Conservation (phyloP, 1,139 yeast genomes). For the Diutina scorzettiae region DNA sequence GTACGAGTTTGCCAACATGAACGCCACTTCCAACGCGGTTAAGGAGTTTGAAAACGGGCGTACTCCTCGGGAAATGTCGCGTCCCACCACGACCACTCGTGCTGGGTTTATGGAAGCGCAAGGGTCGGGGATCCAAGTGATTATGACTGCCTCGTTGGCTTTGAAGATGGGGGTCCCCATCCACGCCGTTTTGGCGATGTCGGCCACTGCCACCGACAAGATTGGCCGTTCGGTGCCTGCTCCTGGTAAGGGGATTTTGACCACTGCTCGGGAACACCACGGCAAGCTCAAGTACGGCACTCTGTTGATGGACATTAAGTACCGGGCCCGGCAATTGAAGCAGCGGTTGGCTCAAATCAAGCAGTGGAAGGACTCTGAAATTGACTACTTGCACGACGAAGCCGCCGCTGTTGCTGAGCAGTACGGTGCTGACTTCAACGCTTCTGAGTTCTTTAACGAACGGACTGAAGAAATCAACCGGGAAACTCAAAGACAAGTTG, state of each 20-base stretch:
- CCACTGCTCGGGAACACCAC: constrained; percentile 92
- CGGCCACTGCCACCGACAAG: constrained; percentile 96
- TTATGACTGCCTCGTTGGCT: constrained; percentile 93
- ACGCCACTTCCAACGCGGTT: constrained; percentile 85
- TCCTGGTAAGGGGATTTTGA: constrained; percentile 98
- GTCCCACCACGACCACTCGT: constrained; percentile 95
- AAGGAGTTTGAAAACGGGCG: constrained; percentile 92
- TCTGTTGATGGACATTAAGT: constrained; percentile 76
- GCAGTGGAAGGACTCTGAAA: constrained; percentile 77
- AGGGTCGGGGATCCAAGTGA: constrained; percentile 96
- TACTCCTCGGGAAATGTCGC: constrained; percentile 96
- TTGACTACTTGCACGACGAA: constrained; percentile 38
- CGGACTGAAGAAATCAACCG: constrained; percentile 79
- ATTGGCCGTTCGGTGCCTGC: constrained; percentile 99
- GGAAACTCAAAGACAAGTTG: constrained; percentile 77
- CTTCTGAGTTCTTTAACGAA: constrained; percentile 52
- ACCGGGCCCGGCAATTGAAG: constrained; percentile 86
- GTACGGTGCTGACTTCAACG: constrained; percentile 43
- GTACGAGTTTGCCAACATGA: constrained; percentile 96
- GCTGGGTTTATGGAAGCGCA: constrained; percentile 99
- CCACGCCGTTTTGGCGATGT: constrained; percentile 85
- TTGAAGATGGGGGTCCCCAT: constrained; percentile 98
- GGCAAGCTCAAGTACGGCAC: constrained; percentile 73
- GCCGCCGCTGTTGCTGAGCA: constrained; percentile 43
- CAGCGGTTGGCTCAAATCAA: constrained; percentile 69